Percentiles rank a stretch among this genome's conserved stretches.
phyloP scores from a whole-genome alignment of 495 filamentous ascomycete genomes.

The Hypoxylon lienhwacheense region DNA sequence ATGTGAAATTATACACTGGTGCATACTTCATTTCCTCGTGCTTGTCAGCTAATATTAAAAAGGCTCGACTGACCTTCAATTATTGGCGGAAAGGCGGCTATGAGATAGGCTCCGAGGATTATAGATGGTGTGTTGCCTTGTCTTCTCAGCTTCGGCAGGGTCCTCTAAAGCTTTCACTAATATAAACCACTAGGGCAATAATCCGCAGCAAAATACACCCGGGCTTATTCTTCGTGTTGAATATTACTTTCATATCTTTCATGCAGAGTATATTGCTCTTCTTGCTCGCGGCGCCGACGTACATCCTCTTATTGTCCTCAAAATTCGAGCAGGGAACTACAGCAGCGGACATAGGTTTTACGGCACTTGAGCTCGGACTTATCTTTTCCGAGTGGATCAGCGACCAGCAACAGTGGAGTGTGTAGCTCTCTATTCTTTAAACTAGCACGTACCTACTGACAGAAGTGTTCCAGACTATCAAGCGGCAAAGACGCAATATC shows the following conservation, averaged over 20 bases:
- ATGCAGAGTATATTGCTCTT: constrained; percentile 81
- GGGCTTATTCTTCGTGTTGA: constrained; percentile 75
- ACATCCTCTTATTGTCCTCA: constrained; percentile 67
- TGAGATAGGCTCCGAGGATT: constrained; percentile 83
- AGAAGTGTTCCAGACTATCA: constrained; percentile 63
- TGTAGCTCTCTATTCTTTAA: constrained; percentile 16
- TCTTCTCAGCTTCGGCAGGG: background rate
- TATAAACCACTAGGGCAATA: constrained; percentile 45
- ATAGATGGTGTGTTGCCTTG: constrained; percentile 67
- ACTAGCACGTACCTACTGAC: constrained; percentile 28
- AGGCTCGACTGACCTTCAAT: constrained; percentile 81
- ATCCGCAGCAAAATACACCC: constrained; percentile 46
- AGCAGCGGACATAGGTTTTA: constrained; percentile 67
- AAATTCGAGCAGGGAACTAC: constrained; percentile 49
- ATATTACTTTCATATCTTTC: constrained; percentile 83
- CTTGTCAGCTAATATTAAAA: constrained; percentile 12
- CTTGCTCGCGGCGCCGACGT: constrained; percentile 76
- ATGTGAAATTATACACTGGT: constrained; percentile 39
- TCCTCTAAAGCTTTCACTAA: constrained; percentile 18
- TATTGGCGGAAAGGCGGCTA: constrained; percentile 98
- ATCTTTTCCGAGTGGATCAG: constrained; percentile 77
- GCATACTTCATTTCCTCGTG: background rate
- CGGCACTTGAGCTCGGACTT: constrained; percentile 66
- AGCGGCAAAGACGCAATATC: constrained; percentile 74
- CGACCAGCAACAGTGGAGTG: constrained; percentile 93